phyloP scores from a whole-genome alignment of 2,329 filamentous ascomycete species.

The Cladophialophora chaetospira region DNA sequence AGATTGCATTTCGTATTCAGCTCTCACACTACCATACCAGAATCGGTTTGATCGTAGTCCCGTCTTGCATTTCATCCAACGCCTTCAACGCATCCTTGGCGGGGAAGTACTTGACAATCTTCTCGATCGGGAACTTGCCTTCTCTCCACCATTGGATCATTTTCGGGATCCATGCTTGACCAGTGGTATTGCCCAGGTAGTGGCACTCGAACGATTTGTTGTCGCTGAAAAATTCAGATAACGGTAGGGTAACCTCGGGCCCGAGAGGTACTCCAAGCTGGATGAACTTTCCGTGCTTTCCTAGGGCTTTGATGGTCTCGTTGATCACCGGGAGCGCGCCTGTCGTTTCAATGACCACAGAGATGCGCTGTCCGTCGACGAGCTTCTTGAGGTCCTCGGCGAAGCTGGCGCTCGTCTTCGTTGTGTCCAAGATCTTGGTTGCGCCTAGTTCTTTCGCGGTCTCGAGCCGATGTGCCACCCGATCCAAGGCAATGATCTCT shows the following conservation, averaged over 20 bases:
- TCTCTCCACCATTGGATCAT: slow-evolving; percentile 54
- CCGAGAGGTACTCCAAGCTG: slow-evolving; percentile 54
- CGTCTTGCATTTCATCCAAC: slow-evolving; percentile 35
- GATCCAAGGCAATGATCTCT: slow-evolving; percentile 47
- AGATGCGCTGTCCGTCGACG: slow-evolving; percentile 44
- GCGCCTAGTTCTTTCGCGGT: slow-evolving; percentile 46
- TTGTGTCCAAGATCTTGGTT: slow-evolving; percentile 40
- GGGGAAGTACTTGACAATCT: slow-evolving; percentile 48
- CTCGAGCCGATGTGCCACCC: slow-evolving; percentile 40
- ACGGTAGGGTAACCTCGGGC: slow-evolving; percentile 45
- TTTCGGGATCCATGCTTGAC: slow-evolving; percentile 46
- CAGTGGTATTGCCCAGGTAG: slow-evolving; percentile 49
- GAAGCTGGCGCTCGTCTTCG: slow-evolving; percentile 32
- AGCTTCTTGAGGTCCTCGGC: slow-evolving; percentile 41
- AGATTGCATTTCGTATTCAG: background rate
- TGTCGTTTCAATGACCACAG: slow-evolving; percentile 54
- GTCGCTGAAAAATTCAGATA: slow-evolving; percentile 46
- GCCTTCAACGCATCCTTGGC: slow-evolving; percentile 36
- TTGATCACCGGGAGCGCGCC: slow-evolving; percentile 48
- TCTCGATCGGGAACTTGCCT: slow-evolving; percentile 51
- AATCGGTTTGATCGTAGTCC: slow-evolving; percentile 36
- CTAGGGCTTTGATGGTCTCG: slow-evolving; percentile 46
- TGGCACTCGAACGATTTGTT: slow-evolving; percentile 54
- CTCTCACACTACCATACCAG: slow-evolving; percentile 32
- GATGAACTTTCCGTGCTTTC: slow-evolving; percentile 52